phyloP scores from a whole-genome alignment of 148 eudicot genomes.

The Rhododendron vialii region DNA sequence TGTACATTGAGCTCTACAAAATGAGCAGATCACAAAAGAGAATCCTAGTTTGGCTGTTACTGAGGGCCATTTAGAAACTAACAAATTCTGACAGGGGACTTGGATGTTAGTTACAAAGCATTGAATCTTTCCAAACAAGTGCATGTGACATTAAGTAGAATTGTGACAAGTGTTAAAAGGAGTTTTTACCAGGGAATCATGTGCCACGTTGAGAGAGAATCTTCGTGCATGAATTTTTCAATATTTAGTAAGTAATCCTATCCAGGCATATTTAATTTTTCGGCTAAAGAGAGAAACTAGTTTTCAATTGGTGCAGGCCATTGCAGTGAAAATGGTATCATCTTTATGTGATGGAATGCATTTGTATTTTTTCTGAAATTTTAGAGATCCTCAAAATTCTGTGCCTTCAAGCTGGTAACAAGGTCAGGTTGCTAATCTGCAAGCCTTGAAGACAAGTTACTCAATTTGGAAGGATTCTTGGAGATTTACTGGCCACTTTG shows the following conservation, averaged over 20 bases:
- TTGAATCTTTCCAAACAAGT: neutral
- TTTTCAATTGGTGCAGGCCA: neutral
- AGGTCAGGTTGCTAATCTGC: neutral
- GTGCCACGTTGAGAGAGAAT: neutral
- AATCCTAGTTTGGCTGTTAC: neutral
- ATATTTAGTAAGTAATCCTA: neutral
- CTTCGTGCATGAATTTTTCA: neutral
- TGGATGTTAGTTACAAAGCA: constrained; percentile 1
- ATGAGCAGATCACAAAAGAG: neutral
- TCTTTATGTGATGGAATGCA: neutral
- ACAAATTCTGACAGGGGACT: neutral
- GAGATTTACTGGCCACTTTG: neutral
- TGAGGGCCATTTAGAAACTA: neutral
- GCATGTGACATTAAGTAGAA: neutral
- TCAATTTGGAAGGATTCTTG: neutral
- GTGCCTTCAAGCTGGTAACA: neutral
- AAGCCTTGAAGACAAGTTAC: neutral
- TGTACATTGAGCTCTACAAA: neutral
- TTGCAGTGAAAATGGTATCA: too few relatives aligned
- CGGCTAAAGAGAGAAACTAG: neutral
- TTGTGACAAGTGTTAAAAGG: neutral
- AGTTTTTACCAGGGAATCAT: neutral
- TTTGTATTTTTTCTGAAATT: neutral
- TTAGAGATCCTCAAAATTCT: neutral
- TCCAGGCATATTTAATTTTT: neutral